Percentiles rank a stretch among this genome's conserved stretches.
These are phyloP conservation scores for Hsuehochloa calcarea DNA, from an alignment of 176 grass and related monocot species.

Conservation along the genomic window DNA sequence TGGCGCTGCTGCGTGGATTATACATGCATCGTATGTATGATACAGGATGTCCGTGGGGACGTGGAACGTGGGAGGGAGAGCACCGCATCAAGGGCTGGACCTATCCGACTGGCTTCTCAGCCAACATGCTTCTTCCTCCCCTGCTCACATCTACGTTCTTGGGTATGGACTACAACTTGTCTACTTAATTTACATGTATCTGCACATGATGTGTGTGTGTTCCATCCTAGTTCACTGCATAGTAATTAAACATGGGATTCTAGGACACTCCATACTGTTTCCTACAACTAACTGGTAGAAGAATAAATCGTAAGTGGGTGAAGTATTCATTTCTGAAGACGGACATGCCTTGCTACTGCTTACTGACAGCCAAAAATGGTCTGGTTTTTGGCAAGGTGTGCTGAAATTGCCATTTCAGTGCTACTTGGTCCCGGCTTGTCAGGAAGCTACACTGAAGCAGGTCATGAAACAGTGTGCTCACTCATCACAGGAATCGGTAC, in stretches of 20 bases:
- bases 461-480: background rate
- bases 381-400: too few relatives aligned
- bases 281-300: background rate
- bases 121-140: slow-evolving; percentile 28
- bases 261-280: background rate
- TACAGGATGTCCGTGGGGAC: slow-evolving; percentile 75
- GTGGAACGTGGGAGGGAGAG: slow-evolving; percentile 86
- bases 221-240: background rate
- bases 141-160: slow-evolving; percentile 79
- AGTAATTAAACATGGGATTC: background rate
- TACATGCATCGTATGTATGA: background rate
- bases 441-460: background rate
- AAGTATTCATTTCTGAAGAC: background rate
- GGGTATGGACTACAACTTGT: slow-evolving; percentile 39
- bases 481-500: background rate
- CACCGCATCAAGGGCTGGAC: slow-evolving; percentile 50
- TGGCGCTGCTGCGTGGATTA: slow-evolving; percentile 3
- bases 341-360: too few relatives aligned
- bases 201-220: background rate
- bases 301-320: background rate
- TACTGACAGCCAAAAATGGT: too few relatives aligned
- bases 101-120: slow-evolving; percentile 64
- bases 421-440: background rate
- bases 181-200: background rate
- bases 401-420: background rate